Evolutionary conservation across 345 rosid species (phyloP), one percentile per base, ranked within the genome.

Genomic region (Linum usitatissimum): DNA sequence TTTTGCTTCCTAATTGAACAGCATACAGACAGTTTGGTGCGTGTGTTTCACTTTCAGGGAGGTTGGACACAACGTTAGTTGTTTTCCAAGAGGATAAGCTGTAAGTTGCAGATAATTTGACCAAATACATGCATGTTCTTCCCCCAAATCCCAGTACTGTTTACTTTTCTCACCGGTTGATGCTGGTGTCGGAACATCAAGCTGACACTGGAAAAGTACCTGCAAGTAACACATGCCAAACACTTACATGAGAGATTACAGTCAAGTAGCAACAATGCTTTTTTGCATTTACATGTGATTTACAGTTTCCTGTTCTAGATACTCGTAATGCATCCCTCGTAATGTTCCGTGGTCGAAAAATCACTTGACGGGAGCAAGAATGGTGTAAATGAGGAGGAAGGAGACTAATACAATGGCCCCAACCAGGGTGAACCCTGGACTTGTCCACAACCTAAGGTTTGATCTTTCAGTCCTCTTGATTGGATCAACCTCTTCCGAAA

Each of bases 401-500:
- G 92, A 71, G 51, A 89, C 74, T 45, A 86, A 75, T 28, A 92
- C 38, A 57, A 84, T 85, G 55, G 95, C 96, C 21, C 79, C 92
- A 2, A 65, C 75, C 14, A 92, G 72, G 60, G 93, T 86, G 64
- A 92, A 92, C 72, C 60, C 53, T 4, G 95, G 85, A 77, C 96
- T 81, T 23, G 93, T 92, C 98, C 98, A 92, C 17, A 81, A 63
- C 84, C 38, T 79, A n/a, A 92, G 85, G 75, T 89, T 86, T 0
- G 96, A 81, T 64, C 84, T 84, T 83, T 89, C 96, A 19, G 91
- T 72, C 76, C 87, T 86, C 68, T 85, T 92, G 39, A 92, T 92
- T 14, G 98, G 98, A 81, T 92, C 98, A 0, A 86, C 84, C 70
- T 88, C 96, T 71, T 92, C 98, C 12, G 96, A 92, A 42, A 81